A percentile compares a stretch with the other conserved stretches of the same genome.
These are phyloP conservation scores for Clarireedia paspali DNA, from an alignment of 2,329 filamentous ascomycete genomes.

Conservation along the genomic window DNA sequence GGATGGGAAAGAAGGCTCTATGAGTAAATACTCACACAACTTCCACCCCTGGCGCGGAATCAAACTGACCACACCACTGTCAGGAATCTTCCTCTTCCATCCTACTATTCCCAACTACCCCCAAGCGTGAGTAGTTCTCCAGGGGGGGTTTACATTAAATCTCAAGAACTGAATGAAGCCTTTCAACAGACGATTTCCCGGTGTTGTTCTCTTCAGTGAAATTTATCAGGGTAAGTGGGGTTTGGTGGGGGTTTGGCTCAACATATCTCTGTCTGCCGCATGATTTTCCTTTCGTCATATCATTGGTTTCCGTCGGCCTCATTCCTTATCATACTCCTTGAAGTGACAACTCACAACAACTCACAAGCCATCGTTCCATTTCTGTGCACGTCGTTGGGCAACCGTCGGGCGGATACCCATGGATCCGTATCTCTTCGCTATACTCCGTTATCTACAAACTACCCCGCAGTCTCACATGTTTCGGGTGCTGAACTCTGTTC, in stretches of 20 bases:
- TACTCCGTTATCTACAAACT: slow-evolving; percentile 6
- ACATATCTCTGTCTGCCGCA: neutral
- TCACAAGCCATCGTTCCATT: neutral
- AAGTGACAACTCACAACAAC: neutral
- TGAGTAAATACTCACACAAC: slow-evolving; percentile 36
- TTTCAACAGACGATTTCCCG: slow-evolving; percentile 59
- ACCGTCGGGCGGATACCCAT: neutral
- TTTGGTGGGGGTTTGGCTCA: neutral
- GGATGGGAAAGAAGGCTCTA: slow-evolving; percentile 43
- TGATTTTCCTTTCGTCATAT: neutral
- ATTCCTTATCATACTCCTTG: neutral
- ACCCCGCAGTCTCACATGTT: slow-evolving; percentile 7
- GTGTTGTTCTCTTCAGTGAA: slow-evolving; percentile 83
- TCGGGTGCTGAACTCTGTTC: neutral
- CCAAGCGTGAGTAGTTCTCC: slow-evolving; percentile 53
- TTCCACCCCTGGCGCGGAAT: neutral
- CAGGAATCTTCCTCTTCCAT: slow-evolving; percentile 86
- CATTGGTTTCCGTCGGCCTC: neutral
- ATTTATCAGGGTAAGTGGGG: slow-evolving; percentile 75
- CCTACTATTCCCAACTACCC: slow-evolving; percentile 79
- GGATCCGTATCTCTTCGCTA: neutral
- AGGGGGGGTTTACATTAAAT: neutral
- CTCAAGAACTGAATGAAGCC: slow-evolving; percentile 9
- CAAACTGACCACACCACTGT: neutral
- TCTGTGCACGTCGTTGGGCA: neutral